Percentiles rank a stretch among this genome's conserved stretches.
Conservation (phyloP, 2,329 filamentous ascomycete species). For the Scortechinia acanthostroma region DNA sequence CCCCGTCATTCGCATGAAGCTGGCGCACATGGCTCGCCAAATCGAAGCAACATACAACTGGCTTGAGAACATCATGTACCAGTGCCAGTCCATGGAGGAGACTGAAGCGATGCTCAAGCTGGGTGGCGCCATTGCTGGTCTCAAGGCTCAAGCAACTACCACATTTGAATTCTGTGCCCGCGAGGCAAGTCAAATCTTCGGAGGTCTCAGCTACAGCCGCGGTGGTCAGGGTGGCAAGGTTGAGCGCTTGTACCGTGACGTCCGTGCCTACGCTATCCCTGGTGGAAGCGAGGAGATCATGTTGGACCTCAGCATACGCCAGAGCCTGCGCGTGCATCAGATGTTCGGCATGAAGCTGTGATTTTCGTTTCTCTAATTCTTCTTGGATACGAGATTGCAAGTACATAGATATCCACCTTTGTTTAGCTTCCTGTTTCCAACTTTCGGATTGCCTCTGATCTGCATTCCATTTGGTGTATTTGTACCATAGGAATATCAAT, state of each 20-base stretch:
- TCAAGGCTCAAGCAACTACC: conserved; percentile 33
- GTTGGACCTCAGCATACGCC: conserved; percentile 32
- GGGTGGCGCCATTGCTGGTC: conserved; percentile 13
- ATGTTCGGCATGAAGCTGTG: conserved; percentile 61
- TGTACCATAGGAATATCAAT: no score
- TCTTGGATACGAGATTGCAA: no score
- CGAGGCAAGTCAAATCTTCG: conserved; percentile 39
- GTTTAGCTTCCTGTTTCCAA: no score
- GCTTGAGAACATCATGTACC: conserved; percentile 47
- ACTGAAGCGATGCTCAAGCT: conserved; percentile 15
- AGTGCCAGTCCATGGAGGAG: conserved; percentile 24
- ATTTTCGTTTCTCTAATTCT: no score
- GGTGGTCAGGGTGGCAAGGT: conserved; percentile 30
- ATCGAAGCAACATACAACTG: conserved; percentile 50
- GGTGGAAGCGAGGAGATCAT: conserved; percentile 42
- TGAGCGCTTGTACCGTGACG: conserved; percentile 38
- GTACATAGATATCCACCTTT: no score
- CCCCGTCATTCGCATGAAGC: conserved; percentile 46
- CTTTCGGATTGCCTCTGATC: no score
- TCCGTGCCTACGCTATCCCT: conserved; percentile 39
- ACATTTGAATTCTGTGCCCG: conserved; percentile 35
- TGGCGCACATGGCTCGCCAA: conserved; percentile 43
- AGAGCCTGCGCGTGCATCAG: conserved; percentile 53
- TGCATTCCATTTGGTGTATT: no score
- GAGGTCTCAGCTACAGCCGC: conserved; percentile 35